phyloP scores from a whole-genome alignment of 345 rosid genomes.

The Arabidopsis arenosa region DNA sequence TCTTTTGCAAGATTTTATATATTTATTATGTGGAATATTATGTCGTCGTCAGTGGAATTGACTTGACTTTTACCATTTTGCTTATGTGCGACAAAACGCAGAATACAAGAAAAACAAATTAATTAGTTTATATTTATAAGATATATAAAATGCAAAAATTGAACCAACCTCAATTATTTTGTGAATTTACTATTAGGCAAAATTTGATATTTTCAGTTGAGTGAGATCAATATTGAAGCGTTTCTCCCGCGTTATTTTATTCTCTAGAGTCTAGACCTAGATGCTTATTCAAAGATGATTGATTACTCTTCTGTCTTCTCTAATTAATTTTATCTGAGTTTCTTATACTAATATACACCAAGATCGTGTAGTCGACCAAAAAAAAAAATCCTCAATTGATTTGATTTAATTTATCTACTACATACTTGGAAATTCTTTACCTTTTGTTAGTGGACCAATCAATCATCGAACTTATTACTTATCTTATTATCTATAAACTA shows the following conservation, averaged over 20 bases:
- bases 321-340: neutral
- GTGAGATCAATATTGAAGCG: neutral
- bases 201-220: neutral
- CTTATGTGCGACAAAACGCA: neutral
- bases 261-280: too few relatives aligned
- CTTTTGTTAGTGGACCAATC: slow-evolving; percentile 19
- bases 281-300: neutral
- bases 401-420: neutral
- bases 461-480: slow-evolving; percentile 26
- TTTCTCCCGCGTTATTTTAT: too few relatives aligned
- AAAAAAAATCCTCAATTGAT: neutral
- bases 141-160: neutral
- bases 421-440: slow-evolving; percentile 6
- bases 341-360: neutral
- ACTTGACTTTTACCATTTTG: slow-evolving; percentile 30
- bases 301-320: slow-evolving; percentile 4
- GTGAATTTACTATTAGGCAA: neutral
- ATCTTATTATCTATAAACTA: slow-evolving; percentile 2
- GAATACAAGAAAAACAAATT: neutral
- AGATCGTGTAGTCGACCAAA: slow-evolving; percentile 24
- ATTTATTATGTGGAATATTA: slow-evolving; percentile 1
- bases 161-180: neutral
- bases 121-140: neutral
- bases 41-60: slow-evolving; percentile 30
- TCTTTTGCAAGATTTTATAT: neutral